Evolutionary conservation across 192 early-diverging fungal species (phyloP), one percentile per base, ranked within the genome.

Genomic region (Coemansia sp.): DNA sequence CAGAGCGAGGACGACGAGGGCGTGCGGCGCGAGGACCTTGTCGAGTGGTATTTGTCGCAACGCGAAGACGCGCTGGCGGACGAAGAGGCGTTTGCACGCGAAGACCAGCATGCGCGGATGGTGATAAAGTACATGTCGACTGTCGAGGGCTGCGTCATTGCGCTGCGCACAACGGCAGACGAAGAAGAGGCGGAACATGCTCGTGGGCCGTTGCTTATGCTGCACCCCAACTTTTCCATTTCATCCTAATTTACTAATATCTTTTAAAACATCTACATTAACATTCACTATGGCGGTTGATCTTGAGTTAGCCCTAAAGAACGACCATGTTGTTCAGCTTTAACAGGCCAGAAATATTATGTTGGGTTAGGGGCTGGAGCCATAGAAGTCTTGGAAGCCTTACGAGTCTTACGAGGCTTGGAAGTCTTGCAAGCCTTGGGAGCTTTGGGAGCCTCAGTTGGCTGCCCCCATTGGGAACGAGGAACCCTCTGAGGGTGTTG

Each of bases 41-140:
- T 92, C 1, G 82, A 86, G 22, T 91, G 89, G 87, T 94, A 89
- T 62, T 58, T 93, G n/a, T 85, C 87, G 58, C 75, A 84, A 69
- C 71, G 81, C 55, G 90, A 91, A 64, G 83, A 87, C 35, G 70
- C 61, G 16, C 64, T 93, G 23, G 83, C 87, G 45, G 63, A 66
- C 16, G 89, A 89, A 68, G 87, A 92, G 23, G 79, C 84, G 8
- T 79, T 88, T 37, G 59, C 64, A 6, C 45, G 62, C n/a, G 87
- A 94, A 58, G 65, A 68, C 57, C 83, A 80, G n/a, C 74, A 88
- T 51, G 82, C 87, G 35, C 83, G 84, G 51, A 86, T 84, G 43
- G 88, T 94, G 31, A 79, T 94, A 54, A 86, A 78, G 29, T 82
- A 87, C 51, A 60, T 94, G 53, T 61, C 87, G 21, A 82, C 86